Percentiles rank a stretch among this genome's conserved stretches.
Conservation (phyloP, 768 basidiomycete species). For the Coprinopsis cinerea region DNA sequence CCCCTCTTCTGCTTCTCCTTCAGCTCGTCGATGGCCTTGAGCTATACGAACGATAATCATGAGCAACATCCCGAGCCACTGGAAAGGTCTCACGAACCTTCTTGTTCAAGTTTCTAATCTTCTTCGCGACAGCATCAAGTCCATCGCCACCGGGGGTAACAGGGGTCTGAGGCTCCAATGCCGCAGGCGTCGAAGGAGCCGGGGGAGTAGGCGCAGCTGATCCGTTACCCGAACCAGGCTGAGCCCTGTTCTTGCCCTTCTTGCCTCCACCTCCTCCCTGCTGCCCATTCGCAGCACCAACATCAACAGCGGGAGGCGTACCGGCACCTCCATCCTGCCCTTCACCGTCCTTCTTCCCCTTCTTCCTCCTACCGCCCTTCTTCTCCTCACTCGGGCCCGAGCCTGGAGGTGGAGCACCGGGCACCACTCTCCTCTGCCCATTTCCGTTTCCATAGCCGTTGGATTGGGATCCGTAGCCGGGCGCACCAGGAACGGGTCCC, state of each 20-base stretch:
- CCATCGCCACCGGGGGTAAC: slow-evolving; percentile 51
- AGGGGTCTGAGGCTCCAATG: slow-evolving; percentile 32
- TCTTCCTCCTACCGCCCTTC: slow-evolving; percentile 57
- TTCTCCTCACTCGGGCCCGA: slow-evolving; percentile 36
- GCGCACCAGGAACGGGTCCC: slow-evolving; percentile 50
- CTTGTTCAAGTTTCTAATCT: slow-evolving; percentile 90
- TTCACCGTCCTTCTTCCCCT: slow-evolving; percentile 23
- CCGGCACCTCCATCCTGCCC: slow-evolving; percentile 23
- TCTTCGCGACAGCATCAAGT: slow-evolving; percentile 85
- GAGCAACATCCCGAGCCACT: not conserved
- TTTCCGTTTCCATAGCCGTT: slow-evolving; percentile 25
- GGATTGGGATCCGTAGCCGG: slow-evolving; percentile 29
- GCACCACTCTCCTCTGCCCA: slow-evolving; percentile 55
- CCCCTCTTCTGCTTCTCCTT: slow-evolving; percentile 89
- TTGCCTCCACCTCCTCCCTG: slow-evolving; percentile 28
- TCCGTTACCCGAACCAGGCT: slow-evolving; percentile 4
- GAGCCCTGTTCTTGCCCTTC: slow-evolving; percentile 24
- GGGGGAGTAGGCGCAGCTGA: slow-evolving; percentile 11
- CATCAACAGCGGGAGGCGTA: slow-evolving; percentile 10
- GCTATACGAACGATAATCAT: slow-evolving; percentile 34
- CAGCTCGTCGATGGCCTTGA: slow-evolving; percentile 98
- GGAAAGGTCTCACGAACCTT: slow-evolving; percentile 52
- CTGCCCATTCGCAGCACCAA: slow-evolving; percentile 22
- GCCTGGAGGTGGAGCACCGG: slow-evolving; percentile 56
- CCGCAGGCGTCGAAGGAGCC: slow-evolving; percentile 14